Conservation (phyloP, 148 eudicot species). For the Vaccinium macrocarpon region DNA sequence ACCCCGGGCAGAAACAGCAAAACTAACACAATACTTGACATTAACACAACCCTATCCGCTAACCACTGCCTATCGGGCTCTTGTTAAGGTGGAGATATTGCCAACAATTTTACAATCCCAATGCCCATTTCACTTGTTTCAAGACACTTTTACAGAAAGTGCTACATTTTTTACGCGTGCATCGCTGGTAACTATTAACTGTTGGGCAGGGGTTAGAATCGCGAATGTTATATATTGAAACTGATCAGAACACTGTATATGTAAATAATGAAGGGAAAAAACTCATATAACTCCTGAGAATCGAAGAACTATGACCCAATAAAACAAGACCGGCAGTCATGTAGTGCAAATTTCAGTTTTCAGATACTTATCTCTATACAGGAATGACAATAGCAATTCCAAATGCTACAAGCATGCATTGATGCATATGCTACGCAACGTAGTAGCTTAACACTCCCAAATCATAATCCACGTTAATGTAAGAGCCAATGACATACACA, state of each 20-base stretch:
- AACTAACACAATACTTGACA: too few species aligned
- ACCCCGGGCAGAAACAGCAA: too few species aligned
- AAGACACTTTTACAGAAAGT: too few species aligned
- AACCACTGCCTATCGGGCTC: too few species aligned
- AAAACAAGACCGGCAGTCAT: not conserved
- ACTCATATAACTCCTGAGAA: not conserved
- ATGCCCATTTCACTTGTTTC: too few species aligned
- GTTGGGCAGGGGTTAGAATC: not conserved
- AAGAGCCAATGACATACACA: too few species aligned
- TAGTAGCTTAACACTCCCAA: not conserved
- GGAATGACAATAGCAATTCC: not conserved
- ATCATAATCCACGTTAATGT: not conserved
- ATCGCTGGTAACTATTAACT: too few species aligned
- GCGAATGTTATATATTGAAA: not conserved
- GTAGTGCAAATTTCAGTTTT: not conserved
- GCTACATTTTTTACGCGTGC: too few species aligned
- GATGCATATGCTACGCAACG: not conserved
- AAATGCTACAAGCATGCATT: not conserved
- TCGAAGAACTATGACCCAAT: not conserved
- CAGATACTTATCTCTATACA: not conserved
- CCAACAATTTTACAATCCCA: not conserved
- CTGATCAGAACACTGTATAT: not conserved
- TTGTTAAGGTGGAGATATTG: not conserved
- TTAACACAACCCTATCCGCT: too few species aligned
- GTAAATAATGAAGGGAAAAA: not conserved